A percentile compares a stretch with the other conserved stretches of the same genome.
Conservation (phyloP, 208 protist species). For the Angomonas deanei region DNA sequence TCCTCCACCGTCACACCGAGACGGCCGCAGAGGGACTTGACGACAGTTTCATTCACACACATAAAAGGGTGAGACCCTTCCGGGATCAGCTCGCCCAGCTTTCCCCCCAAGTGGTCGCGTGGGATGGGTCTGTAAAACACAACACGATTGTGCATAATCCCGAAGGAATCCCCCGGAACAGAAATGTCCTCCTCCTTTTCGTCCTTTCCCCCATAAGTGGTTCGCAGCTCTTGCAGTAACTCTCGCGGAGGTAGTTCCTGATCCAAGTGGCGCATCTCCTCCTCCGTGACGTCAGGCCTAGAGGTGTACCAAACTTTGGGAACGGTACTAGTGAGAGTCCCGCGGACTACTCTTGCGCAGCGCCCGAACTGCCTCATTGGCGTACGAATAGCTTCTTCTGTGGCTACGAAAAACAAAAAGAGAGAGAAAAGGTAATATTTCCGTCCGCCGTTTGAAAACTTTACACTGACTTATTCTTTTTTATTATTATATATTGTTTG, state of each 20-base stretch:
- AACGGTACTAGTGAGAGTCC: neutral
- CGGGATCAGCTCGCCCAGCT: slow-evolving; percentile 62
- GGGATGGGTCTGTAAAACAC: slow-evolving; percentile 74
- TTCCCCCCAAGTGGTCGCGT: slow-evolving; percentile 23
- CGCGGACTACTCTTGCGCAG: neutral
- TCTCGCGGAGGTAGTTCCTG: slow-evolving; percentile 68
- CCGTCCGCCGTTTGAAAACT: no score
- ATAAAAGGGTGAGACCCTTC: slow-evolving; percentile 39
- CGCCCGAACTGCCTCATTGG: neutral
- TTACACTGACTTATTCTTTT: no score
- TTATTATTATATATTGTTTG: no score
- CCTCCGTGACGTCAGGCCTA: slow-evolving; percentile 27
- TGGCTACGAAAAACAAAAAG: no score
- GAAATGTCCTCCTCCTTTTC: slow-evolving; percentile 39
- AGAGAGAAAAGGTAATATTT: no score
- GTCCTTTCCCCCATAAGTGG: slow-evolving; percentile 24
- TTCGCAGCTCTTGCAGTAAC: slow-evolving; percentile 47
- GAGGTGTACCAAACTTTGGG: slow-evolving; percentile 3
- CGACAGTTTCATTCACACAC: slow-evolving; percentile 48
- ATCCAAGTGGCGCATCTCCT: slow-evolving; percentile 58
- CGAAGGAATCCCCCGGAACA: slow-evolving; percentile 82
- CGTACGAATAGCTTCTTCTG: no score
- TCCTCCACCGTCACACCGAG: slow-evolving; percentile 48
- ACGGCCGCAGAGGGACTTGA: slow-evolving; percentile 55
- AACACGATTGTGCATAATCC: slow-evolving; percentile 82